A percentile compares a stretch with the other conserved stretches of the same genome.
Evolutionary conservation across 768 basidiomycete genomes (phyloP).

Genomic region (Agaricus bisporus): DNA sequence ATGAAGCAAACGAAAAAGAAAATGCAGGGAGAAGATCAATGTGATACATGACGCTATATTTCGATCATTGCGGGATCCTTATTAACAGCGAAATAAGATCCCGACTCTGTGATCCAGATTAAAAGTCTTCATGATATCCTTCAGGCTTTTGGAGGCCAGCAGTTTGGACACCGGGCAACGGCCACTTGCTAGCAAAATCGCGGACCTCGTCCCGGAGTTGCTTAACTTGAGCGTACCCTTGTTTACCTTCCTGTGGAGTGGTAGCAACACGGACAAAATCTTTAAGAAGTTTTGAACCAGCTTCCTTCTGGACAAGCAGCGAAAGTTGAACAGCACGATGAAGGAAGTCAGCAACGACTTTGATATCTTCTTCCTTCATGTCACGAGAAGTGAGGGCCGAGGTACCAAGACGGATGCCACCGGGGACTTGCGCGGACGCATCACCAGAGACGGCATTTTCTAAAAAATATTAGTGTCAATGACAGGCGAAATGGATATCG

Average conservation of each 20-base stretch:
- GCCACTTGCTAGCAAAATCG: conserved; percentile 81
- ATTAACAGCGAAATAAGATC: neutral
- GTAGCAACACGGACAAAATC: conserved; percentile 88
- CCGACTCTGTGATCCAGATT: neutral
- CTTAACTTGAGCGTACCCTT: conserved; percentile 64
- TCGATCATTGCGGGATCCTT: neutral
- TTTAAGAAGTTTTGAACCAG: conserved; percentile 90
- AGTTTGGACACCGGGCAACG: conserved; percentile 80
- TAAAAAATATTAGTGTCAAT: conserved; percentile 19
- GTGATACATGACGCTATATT: neutral
- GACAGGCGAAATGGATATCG: neutral
- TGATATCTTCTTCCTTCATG: conserved; percentile 86
- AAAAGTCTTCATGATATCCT: conserved; percentile 52
- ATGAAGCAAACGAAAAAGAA: neutral
- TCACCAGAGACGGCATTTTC: conserved; percentile 98
- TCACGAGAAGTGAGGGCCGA: conserved; percentile 92
- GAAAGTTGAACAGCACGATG: conserved; percentile 94
- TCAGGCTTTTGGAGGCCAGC: conserved; percentile 46
- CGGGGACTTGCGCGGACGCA: conserved; percentile 90
- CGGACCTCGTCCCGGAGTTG: conserved; percentile 77
- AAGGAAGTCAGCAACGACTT: conserved; percentile 82
- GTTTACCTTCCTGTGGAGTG: conserved; percentile 58
- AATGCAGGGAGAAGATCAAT: neutral
- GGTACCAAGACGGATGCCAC: conserved; percentile 95
- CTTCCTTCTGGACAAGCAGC: conserved; percentile 86